phyloP scores from a whole-genome alignment of 805 yeast genomes.

The Wickerhamomyces chaumierensis region DNA sequence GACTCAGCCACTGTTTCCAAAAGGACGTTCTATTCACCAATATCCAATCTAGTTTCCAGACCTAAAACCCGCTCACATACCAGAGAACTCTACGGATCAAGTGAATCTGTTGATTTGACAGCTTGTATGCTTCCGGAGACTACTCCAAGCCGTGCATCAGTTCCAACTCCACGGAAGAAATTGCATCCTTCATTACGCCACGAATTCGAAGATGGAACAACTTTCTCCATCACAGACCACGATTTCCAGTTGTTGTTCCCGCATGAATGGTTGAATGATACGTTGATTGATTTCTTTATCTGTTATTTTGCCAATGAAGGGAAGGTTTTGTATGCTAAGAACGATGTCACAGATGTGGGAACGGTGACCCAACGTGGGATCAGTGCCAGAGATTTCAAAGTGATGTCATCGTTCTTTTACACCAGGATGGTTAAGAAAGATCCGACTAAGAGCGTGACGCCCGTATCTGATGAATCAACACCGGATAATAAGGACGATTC shows the following conservation, averaged over 20 bases:
- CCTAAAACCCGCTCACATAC: neutral
- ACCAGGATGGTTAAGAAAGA: conserved; percentile 24
- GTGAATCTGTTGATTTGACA: neutral
- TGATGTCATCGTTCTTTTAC: conserved; percentile 80
- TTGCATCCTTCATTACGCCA: conserved; percentile 32
- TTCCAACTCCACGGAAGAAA: no score
- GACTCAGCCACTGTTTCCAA: no score
- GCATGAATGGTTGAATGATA: conserved; percentile 84
- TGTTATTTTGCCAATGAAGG: conserved; percentile 38
- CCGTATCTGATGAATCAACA: no score
- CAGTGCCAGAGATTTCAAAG: conserved; percentile 28
- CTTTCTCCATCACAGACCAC: conserved; percentile 45
- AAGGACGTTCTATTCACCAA: no score
- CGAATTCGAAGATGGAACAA: conserved; percentile 41
- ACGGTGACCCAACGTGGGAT: conserved; percentile 17
- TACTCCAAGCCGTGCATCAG: no score
- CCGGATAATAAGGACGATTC: no score
- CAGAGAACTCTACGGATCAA: neutral
- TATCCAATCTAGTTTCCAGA: no score
- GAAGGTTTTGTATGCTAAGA: neutral
- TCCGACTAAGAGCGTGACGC: no score
- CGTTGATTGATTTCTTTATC: conserved; percentile 75
- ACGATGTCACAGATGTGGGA: neutral
- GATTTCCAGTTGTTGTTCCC: conserved; percentile 76
- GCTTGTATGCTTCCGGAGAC: no score